phyloP scores from a whole-genome alignment of 2,329 filamentous ascomycete genomes.

The Paraconiothyrium sp. region DNA sequence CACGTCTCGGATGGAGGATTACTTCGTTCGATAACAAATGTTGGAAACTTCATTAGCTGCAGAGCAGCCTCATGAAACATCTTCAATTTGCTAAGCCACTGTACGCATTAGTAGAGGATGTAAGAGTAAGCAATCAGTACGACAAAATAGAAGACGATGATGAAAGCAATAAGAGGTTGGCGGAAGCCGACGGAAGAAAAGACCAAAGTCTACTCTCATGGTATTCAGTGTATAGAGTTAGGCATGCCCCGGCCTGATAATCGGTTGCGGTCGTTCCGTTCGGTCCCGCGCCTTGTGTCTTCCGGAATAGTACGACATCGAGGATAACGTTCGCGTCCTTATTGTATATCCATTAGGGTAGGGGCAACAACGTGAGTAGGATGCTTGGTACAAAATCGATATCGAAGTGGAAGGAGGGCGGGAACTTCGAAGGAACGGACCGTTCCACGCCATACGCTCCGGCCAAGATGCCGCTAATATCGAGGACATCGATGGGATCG shows the following conservation, averaged over 20 bases:
- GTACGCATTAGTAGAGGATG: constrained; percentile 27
- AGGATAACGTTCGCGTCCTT: constrained; percentile 7
- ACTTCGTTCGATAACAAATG: constrained; percentile 5
- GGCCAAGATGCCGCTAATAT: background rate
- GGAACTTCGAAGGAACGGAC: constrained; percentile 7
- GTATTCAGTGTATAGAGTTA: constrained; percentile 24
- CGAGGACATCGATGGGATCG: background rate
- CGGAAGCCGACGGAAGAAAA: constrained; percentile 15
- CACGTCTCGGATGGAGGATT: constrained; percentile 21
- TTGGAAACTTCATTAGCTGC: constrained; percentile 4
- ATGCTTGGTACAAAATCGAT: constrained; percentile 11
- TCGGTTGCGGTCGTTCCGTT: constrained; percentile 12
- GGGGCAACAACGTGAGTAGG: constrained; percentile 19
- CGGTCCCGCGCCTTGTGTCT: constrained; percentile 6
- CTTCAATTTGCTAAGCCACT: constrained; percentile 32
- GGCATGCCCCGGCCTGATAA: background rate
- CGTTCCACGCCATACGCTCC: constrained; percentile 11
- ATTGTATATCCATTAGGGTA: constrained; percentile 5
- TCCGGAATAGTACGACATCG: constrained; percentile 13
- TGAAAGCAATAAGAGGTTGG: constrained; percentile 19
- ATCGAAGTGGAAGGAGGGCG: background rate
- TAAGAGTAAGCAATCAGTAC: background rate
- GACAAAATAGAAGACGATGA: constrained; percentile 10
- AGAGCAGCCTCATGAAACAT: background rate
- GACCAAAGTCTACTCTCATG: constrained; percentile 19